These are phyloP conservation scores for Trichopus zeylanicus DNA, from an alignment of 116 monocot genomes.

Conservation along the genomic window DNA sequence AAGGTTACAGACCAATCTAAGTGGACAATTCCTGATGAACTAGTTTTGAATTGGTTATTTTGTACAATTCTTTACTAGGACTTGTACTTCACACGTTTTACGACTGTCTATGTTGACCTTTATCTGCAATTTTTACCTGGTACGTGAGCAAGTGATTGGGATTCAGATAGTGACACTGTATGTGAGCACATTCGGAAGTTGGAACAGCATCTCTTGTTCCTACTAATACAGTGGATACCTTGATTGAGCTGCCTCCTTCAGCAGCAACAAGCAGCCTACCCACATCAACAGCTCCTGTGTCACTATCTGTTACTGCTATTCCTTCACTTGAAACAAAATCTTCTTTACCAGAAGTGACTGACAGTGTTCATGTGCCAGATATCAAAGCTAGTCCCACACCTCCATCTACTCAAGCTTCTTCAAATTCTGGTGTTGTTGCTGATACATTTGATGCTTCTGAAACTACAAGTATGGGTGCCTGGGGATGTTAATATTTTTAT, in stretches of 20 bases:
- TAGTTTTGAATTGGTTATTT: constrained; percentile 24
- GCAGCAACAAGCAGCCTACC: constrained; percentile 10
- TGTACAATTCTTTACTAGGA: background rate
- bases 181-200: constrained; percentile 22
- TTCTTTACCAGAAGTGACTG: background rate
- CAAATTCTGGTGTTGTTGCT: constrained; percentile 1
- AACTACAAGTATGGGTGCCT: constrained; percentile 14
- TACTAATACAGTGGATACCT: constrained; percentile 9
- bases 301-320: constrained; percentile 20
- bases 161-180: too few species aligned
- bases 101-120: background rate
- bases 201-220: constrained; percentile 16
- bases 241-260: constrained; percentile 20
- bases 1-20: constrained; percentile 89
- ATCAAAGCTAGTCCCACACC: background rate
- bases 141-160: constrained; percentile 61
- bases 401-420: background rate
- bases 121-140: constrained; percentile 42
- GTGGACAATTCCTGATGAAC: constrained; percentile 94
- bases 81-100: too few species aligned
- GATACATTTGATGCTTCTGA: constrained; percentile 13
- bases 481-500: background rate
- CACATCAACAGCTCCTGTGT: constrained; percentile 11
- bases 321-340: constrained; percentile 13
- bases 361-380: constrained; percentile 10